phyloP scores from a whole-genome alignment of 495 filamentous ascomycete genomes.

The Hypomontagnella submonticulosa region DNA sequence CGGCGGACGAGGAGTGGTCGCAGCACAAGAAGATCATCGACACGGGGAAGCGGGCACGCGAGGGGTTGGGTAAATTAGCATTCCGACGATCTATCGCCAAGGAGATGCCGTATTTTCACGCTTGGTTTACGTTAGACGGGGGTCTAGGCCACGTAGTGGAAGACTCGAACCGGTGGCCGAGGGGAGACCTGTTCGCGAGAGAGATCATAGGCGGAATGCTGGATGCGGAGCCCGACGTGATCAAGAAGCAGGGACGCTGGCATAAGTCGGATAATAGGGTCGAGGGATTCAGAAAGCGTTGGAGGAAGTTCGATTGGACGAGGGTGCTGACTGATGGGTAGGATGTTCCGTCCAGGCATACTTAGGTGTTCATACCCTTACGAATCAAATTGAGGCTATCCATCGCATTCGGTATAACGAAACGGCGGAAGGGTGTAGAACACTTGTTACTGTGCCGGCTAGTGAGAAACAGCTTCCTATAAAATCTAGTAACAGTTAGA shows the following conservation, averaged over 20 bases:
- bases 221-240: slow-evolving; percentile 81
- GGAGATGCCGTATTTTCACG: slow-evolving; percentile 99
- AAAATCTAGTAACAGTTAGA: too few species aligned
- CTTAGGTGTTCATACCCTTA: not conserved
- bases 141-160: slow-evolving; percentile 94
- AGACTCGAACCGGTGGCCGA: slow-evolving; percentile 87
- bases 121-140: slow-evolving; percentile 93
- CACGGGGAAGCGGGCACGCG: slow-evolving; percentile 73
- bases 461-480: too few species aligned
- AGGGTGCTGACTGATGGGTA: slow-evolving; percentile 69
- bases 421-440: too few species aligned
- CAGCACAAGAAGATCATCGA: slow-evolving; percentile 96
- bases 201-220: slow-evolving; percentile 96
- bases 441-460: too few species aligned
- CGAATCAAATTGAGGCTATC: not conserved
- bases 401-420: not conserved
- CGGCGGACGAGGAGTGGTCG: slow-evolving; percentile 89
- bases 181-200: slow-evolving; percentile 90
- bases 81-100: slow-evolving; percentile 87
- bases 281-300: slow-evolving; percentile 82
- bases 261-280: slow-evolving; percentile 75
- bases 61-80: slow-evolving; percentile 79
- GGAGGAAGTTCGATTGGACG: slow-evolving; percentile 98
- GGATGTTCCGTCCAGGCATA: slow-evolving; percentile 4
- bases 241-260: slow-evolving; percentile 94